Percentiles rank a stretch among this genome's conserved stretches.
These are phyloP conservation scores for Silybum marianum DNA, from an alignment of 129 eudicot genomes.

Conservation along the genomic window DNA sequence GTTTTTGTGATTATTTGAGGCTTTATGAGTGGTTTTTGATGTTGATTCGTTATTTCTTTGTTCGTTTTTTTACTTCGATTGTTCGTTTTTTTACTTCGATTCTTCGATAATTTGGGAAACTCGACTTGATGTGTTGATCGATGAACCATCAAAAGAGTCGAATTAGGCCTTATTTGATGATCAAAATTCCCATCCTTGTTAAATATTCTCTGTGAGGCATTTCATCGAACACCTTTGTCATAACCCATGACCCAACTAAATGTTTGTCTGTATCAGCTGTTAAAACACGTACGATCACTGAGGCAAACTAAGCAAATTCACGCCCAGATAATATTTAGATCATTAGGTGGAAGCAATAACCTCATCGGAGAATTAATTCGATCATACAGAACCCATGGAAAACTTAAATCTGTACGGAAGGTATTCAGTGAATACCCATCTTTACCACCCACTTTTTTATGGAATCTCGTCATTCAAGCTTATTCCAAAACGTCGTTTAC, in stretches of 20 bases:
- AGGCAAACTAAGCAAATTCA: slow-evolving; percentile 38
- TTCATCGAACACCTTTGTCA: slow-evolving; percentile 32
- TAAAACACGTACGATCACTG: slow-evolving; percentile 31
- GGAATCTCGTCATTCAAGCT: slow-evolving; percentile 46
- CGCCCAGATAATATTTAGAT: slow-evolving; percentile 35
- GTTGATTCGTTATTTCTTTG: neutral
- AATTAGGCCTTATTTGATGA: neutral
- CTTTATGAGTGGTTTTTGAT: slow-evolving; percentile 27
- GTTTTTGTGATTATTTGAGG: slow-evolving; percentile 39
- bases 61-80: neutral
- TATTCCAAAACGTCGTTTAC: slow-evolving; percentile 31
- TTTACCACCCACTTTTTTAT: slow-evolving; percentile 35
- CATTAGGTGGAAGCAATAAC: slow-evolving; percentile 25
- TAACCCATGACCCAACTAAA: slow-evolving; percentile 39
- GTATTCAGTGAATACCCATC: slow-evolving; percentile 37
- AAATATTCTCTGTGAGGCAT: slow-evolving; percentile 7
- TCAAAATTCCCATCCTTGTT: neutral
- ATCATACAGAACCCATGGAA: slow-evolving; percentile 32
- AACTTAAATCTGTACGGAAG: slow-evolving; percentile 23
- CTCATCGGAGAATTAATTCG: slow-evolving; percentile 39
- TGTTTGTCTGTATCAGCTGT: slow-evolving; percentile 15
- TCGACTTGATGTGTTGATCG: neutral
- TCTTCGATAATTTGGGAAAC: too few relatives aligned
- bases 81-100: neutral
- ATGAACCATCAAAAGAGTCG: neutral